phyloP scores from a whole-genome alignment of 1,284 basidiomycete species.

The Abortiporus biennis region DNA sequence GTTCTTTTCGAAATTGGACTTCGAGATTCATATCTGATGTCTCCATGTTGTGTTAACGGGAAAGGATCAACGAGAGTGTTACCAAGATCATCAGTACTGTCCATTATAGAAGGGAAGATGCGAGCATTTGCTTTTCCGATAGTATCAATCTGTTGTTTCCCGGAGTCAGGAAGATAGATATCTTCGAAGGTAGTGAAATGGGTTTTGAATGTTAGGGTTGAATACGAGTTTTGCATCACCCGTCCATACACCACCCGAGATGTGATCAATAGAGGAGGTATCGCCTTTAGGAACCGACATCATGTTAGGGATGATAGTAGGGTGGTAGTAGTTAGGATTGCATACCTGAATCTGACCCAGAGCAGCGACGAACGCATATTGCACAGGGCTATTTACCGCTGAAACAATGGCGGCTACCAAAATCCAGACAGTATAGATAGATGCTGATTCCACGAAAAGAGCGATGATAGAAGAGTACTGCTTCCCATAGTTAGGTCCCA shows the following conservation, averaged over 20 bases:
- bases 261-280: slow-evolving; percentile 26
- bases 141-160: no score
- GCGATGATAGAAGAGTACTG: slow-evolving; percentile 17
- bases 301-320: not conserved
- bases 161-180: no score
- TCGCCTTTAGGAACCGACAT: slow-evolving; percentile 15
- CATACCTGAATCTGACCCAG: slow-evolving; percentile 32
- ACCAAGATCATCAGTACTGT: no score
- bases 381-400: slow-evolving; percentile 22
- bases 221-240: slow-evolving; percentile 28
- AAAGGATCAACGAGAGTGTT: no score
- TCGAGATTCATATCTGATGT: no score
- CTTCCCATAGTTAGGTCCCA: not conserved
- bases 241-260: slow-evolving; percentile 35
- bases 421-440: slow-evolving; percentile 22
- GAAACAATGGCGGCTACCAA: slow-evolving; percentile 26
- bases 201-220: no score
- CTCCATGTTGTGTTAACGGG: no score
- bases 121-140: no score
- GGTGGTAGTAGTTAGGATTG: not conserved
- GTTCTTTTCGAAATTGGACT: no score
- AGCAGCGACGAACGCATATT: slow-evolving; percentile 28
- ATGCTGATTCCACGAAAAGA: slow-evolving; percentile 24
- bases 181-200: no score
- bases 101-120: no score